Conservation (phyloP, 768 basidiomycete species). For the Rhodotorula taiwanensis region DNA sequence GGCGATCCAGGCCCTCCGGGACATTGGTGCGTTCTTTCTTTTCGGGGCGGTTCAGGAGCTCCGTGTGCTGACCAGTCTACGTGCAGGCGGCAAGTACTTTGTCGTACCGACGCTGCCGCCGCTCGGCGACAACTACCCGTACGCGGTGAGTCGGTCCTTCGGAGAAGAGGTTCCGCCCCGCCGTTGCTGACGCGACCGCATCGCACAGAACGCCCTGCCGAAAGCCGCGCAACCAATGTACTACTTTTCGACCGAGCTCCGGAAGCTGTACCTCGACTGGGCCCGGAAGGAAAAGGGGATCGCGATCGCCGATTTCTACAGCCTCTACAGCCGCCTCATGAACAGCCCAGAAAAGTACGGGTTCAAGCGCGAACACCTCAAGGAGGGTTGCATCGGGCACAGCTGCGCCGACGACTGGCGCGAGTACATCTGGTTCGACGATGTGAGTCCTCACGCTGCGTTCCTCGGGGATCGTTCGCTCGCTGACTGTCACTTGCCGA, state of each 20-base stretch:
- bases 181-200: neutral
- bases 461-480: no score
- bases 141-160: slow-evolving; percentile 1
- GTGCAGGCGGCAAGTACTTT: slow-evolving; percentile 8
- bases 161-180: neutral
- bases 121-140: slow-evolving; percentile 13
- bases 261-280: neutral
- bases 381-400: slow-evolving; percentile 5
- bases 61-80: neutral
- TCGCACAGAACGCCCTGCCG: slow-evolving; percentile 1
- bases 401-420: neutral
- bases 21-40: neutral
- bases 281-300: neutral
- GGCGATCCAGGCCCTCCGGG: neutral
- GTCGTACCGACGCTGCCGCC: slow-evolving; percentile 6
- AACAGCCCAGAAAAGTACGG: neutral
- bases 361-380: slow-evolving; percentile 7
- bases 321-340: slow-evolving; percentile 1
- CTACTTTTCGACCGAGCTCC: neutral
- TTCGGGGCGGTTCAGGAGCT: no score
- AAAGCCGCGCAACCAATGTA: neutral
- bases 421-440: slow-evolving; percentile 18
- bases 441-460: slow-evolving; percentile 6
- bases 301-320: slow-evolving; percentile 4
- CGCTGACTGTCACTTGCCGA: neutral